phyloP scores from a whole-genome alignment of 352 stramenopile species.

The Thraustotheca clavata region DNA sequence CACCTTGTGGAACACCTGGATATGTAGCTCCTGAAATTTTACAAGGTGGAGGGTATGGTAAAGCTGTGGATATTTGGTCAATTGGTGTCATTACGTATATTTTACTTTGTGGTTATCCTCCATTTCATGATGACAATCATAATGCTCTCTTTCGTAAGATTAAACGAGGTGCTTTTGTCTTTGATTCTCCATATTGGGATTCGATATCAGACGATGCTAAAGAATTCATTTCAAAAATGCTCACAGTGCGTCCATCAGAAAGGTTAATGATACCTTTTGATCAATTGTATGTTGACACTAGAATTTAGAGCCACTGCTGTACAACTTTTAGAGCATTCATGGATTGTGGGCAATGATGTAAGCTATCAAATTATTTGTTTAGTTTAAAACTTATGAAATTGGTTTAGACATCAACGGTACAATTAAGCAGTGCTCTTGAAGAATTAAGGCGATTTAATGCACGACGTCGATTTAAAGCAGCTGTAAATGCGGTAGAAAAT shows the following conservation, averaged over 20 bases:
- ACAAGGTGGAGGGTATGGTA: slow-evolving; percentile 65
- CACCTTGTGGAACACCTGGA: slow-evolving; percentile 68
- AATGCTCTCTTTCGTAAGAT: slow-evolving; percentile 93
- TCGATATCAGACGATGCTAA: slow-evolving; percentile 91
- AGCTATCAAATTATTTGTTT: no score
- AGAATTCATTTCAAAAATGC: slow-evolving; percentile 90
- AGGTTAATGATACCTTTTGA: slow-evolving; percentile 33
- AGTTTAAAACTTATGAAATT: no score
- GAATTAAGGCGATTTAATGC: slow-evolving; percentile 92
- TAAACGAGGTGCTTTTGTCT: slow-evolving; percentile 91
- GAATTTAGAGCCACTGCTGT: slow-evolving; percentile 33
- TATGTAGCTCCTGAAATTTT: slow-evolving; percentile 83
- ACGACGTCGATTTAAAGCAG: slow-evolving; percentile 91
- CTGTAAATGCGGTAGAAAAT: slow-evolving; percentile 80
- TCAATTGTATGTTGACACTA: neutral
- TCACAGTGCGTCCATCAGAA: slow-evolving; percentile 86
- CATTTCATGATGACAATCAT: slow-evolving; percentile 91
- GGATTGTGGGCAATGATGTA: slow-evolving; percentile 43
- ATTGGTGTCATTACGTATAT: slow-evolving; percentile 89
- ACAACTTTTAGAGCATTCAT: slow-evolving; percentile 61
- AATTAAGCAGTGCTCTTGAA: slow-evolving; percentile 87
- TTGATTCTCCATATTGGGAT: slow-evolving; percentile 94
- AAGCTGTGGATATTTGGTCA: slow-evolving; percentile 83
- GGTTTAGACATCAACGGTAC: slow-evolving; percentile 63
- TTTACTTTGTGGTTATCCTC: slow-evolving; percentile 75